phyloP scores from a whole-genome alignment of 495 filamentous ascomycete genomes.

The Annulohypoxylon bovei region DNA sequence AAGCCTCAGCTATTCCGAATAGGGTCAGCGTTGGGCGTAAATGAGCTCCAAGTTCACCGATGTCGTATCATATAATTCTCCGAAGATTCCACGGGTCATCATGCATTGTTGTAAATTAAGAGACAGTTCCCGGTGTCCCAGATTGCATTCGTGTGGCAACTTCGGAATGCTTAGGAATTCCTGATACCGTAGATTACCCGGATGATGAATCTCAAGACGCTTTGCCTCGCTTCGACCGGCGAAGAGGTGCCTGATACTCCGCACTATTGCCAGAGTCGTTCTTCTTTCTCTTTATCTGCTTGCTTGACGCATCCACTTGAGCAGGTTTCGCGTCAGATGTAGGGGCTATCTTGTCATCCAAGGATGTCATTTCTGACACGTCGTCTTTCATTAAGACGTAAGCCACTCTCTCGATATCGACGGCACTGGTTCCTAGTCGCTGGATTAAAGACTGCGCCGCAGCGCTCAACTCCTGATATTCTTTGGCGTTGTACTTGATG shows the following conservation, averaged over 20 bases:
- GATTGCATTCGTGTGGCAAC: constrained; percentile 26
- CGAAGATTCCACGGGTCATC: constrained; percentile 21
- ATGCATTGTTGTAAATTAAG: constrained; percentile 29
- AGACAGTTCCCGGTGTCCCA: constrained; percentile 32
- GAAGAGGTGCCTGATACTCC: constrained; percentile 24
- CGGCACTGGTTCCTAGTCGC: constrained; percentile 63
- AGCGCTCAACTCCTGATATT: constrained; percentile 66
- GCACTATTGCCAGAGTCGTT: constrained; percentile 19
- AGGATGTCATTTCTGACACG: constrained; percentile 5
- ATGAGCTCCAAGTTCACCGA: constrained; percentile 25
- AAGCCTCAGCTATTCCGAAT: constrained; percentile 20
- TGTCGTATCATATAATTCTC: constrained; percentile 25
- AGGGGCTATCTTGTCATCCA: background rate
- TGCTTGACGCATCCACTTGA: constrained; percentile 11
- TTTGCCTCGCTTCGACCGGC: constrained; percentile 41
- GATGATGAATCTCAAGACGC: constrained; percentile 23
- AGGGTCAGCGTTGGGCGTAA: constrained; percentile 4
- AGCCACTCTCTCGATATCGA: constrained; percentile 74
- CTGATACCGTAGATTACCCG: constrained; percentile 7
- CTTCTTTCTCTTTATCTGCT: constrained; percentile 49
- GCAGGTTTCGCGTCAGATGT: constrained; percentile 22
- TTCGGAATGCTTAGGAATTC: constrained; percentile 18
- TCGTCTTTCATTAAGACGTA: constrained; percentile 65
- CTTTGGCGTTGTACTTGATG: constrained; percentile 72
- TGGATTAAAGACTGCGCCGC: constrained; percentile 55